phyloP scores from a whole-genome alignment of 495 filamentous ascomycete species.

The Podospora conica region DNA sequence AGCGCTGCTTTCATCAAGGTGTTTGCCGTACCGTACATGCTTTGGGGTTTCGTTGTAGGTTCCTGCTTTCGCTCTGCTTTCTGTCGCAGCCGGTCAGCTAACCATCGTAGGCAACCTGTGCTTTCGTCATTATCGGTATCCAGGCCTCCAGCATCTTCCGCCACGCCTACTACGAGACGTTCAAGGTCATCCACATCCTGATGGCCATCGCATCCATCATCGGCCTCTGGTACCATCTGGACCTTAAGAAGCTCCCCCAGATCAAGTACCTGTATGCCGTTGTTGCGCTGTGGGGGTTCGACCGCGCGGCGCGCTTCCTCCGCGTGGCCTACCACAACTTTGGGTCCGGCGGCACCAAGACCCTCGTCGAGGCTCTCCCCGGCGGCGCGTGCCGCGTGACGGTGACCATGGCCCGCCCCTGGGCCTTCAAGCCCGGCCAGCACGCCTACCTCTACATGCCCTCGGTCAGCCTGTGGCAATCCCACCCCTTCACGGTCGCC shows the following conservation, averaged over 20 bases:
- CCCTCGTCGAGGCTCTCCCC: slow-evolving; percentile 57
- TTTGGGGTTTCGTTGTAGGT: slow-evolving; percentile 53
- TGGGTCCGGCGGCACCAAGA: slow-evolving; percentile 52
- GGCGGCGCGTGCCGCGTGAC: slow-evolving; percentile 63
- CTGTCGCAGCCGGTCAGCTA: neutral
- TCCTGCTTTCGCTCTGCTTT: neutral
- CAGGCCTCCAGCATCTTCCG: slow-evolving; percentile 72
- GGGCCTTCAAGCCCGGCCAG: slow-evolving; percentile 66
- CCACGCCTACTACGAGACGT: slow-evolving; percentile 87
- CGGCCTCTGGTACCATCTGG: slow-evolving; percentile 64
- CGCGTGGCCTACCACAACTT: slow-evolving; percentile 62
- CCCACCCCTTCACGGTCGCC: slow-evolving; percentile 61
- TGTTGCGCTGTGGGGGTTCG: slow-evolving; percentile 58
- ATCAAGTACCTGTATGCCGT: slow-evolving; percentile 55
- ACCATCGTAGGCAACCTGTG: slow-evolving; percentile 43
- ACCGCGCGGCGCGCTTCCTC: slow-evolving; percentile 52
- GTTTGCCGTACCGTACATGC: slow-evolving; percentile 33
- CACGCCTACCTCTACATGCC: slow-evolving; percentile 83
- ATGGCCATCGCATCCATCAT: slow-evolving; percentile 57
- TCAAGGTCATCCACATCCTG: slow-evolving; percentile 72
- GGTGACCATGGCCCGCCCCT: slow-evolving; percentile 69
- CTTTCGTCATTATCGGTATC: slow-evolving; percentile 57
- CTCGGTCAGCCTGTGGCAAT: slow-evolving; percentile 60
- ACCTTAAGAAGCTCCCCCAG: slow-evolving; percentile 55
- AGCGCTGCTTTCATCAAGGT: slow-evolving; percentile 32